phyloP scores from a whole-genome alignment of 805 yeast species.

The Ogataea zsoltii region DNA sequence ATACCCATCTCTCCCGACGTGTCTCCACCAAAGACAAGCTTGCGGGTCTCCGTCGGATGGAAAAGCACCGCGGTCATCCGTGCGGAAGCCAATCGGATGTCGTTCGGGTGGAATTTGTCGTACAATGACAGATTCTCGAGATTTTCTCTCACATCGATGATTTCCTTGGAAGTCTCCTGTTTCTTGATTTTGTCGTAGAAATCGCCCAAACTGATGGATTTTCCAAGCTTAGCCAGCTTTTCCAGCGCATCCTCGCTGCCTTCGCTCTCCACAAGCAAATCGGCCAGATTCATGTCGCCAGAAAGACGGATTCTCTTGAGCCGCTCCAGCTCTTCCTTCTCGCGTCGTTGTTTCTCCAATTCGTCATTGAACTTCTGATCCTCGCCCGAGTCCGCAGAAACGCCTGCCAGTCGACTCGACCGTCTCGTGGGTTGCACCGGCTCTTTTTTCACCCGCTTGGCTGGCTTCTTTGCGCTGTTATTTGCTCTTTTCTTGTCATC shows the following conservation, averaged over 20 bases:
- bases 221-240: slow-evolving; percentile 42
- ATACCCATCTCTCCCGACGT: slow-evolving; percentile 83
- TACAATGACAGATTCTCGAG: slow-evolving; percentile 53
- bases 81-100: slow-evolving; percentile 67
- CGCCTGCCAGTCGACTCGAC: slow-evolving; percentile 79
- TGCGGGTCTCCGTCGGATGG: slow-evolving; percentile 69
- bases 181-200: slow-evolving; percentile 56
- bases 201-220: slow-evolving; percentile 66
- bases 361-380: slow-evolving; percentile 43
- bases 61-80: slow-evolving; percentile 73
- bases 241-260: slow-evolving; percentile 33
- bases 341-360: slow-evolving; percentile 39
- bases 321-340: slow-evolving; percentile 38
- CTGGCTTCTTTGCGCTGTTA: slow-evolving; percentile 22
- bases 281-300: slow-evolving; percentile 66
- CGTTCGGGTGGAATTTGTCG: slow-evolving; percentile 63
- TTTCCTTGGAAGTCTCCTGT: slow-evolving; percentile 40
- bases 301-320: slow-evolving; percentile 58
- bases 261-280: slow-evolving; percentile 46
- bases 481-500: slow-evolving; percentile 33
- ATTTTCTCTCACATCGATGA: slow-evolving; percentile 52
- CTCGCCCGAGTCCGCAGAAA: slow-evolving; percentile 46
- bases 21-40: slow-evolving; percentile 83
- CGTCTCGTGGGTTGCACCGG: slow-evolving; percentile 60
- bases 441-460: slow-evolving; percentile 32